Percentiles rank a stretch among this genome's conserved stretches.
Evolutionary conservation across 306 rosid species (phyloP).

Genomic region (Quercus robur): DNA sequence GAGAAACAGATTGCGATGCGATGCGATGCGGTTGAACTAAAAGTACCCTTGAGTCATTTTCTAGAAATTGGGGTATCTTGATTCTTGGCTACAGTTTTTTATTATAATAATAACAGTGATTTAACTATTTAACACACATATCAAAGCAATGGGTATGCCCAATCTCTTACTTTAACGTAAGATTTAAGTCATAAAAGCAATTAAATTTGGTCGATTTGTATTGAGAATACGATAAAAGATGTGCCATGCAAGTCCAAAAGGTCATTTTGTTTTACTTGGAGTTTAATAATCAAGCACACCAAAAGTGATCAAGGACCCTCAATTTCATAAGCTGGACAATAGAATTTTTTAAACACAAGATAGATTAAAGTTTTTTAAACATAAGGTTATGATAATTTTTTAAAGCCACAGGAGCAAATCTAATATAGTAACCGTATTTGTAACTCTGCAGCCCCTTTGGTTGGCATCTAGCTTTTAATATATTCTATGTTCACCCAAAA

Average conservation of each 20-base stretch:
- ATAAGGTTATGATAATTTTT: not conserved
- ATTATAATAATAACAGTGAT: not conserved
- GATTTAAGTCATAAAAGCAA: not conserved
- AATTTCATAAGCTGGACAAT: conserved; percentile 20
- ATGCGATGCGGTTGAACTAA: too few species aligned
- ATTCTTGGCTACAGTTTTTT: not conserved
- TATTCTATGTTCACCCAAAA: too few species aligned
- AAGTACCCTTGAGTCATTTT: too few species aligned
- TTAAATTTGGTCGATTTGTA: not conserved
- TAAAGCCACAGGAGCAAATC: not conserved
- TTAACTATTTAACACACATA: conserved; percentile 1
- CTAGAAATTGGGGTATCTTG: not conserved
- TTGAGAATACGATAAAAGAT: not conserved
- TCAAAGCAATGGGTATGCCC: not conserved
- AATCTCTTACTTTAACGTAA: not conserved
- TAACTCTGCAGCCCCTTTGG: too few species aligned
- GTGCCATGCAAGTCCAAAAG: conserved; percentile 35
- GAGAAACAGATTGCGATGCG: too few species aligned
- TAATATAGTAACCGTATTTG: not conserved
- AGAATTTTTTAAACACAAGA: not conserved
- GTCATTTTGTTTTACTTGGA: conserved; percentile 17
- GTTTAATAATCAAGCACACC: not conserved
- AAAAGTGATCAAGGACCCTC: conserved; percentile 30
- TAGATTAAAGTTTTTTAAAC: not conserved
- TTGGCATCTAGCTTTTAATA: too few species aligned